These are phyloP conservation scores for maize (Zea mays) DNA, from an alignment of 176 grass and related monocot species.

Conservation along the genomic window DNA sequence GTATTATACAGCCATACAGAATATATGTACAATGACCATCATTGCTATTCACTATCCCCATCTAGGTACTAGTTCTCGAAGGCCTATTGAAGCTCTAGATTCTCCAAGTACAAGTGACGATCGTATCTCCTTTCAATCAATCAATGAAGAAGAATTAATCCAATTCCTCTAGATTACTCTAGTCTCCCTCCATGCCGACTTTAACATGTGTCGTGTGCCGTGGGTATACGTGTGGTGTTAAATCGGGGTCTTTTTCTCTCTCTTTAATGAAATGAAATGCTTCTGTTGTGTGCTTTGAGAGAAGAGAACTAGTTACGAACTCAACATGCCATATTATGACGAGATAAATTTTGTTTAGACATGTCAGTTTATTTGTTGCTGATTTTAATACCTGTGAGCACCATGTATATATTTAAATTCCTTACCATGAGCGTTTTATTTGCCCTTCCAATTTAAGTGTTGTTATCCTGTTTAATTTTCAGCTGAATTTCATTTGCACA, in stretches of 20 bases:
- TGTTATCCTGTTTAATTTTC: slow-evolving; percentile 6
- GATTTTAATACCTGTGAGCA: not conserved
- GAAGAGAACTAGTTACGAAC: not conserved
- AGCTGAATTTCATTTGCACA: not conserved
- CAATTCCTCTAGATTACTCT: too few relatives aligned
- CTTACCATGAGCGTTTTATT: not conserved
- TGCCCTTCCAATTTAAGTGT: not conserved
- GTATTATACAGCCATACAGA: too few relatives aligned
- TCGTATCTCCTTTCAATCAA: too few relatives aligned
- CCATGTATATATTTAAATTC: not conserved
- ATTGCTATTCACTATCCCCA: too few relatives aligned
- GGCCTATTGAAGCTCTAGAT: too few relatives aligned
- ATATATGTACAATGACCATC: too few relatives aligned
- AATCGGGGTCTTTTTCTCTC: not conserved
- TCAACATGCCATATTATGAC: not conserved
- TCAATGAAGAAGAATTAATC: too few relatives aligned
- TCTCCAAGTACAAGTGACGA: too few relatives aligned
- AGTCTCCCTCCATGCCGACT: too few relatives aligned
- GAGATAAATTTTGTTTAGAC: not conserved
- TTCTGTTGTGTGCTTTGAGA: not conserved
- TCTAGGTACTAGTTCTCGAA: too few relatives aligned
- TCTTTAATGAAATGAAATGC: not conserved
- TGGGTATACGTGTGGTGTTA: not conserved
- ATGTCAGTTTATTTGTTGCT: not conserved
- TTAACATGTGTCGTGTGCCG: not conserved